Evolutionary conservation across 805 yeast genomes (phyloP).

Genomic region (Lachancea dasiensis): DNA sequence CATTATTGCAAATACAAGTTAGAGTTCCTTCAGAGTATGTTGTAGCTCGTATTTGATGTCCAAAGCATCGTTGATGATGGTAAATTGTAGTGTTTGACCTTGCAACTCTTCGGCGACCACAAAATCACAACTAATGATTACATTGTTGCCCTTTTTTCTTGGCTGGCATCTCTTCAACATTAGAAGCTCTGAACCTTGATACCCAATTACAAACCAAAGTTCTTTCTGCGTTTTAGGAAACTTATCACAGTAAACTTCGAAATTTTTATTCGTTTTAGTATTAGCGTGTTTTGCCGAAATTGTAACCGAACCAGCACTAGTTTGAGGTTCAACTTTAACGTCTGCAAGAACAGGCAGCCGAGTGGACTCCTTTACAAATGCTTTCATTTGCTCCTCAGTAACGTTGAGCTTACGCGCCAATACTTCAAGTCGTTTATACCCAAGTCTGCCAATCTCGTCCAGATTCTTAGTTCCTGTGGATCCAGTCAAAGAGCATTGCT

Average conservation of each 20-base stretch:
- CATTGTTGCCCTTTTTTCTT: constrained; percentile 28
- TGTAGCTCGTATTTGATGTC: constrained; percentile 42
- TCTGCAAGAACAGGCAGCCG: constrained; percentile 55
- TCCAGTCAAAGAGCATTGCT: constrained; percentile 17
- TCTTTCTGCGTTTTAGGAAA: constrained; percentile 91
- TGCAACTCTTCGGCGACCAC: constrained; percentile 44
- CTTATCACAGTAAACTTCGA: constrained; percentile 65
- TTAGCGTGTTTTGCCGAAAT: constrained; percentile 53
- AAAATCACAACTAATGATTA: constrained; percentile 37
- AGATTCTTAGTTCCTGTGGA: constrained; percentile 24
- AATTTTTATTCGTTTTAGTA: constrained; percentile 43
- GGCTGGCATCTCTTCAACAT: constrained; percentile 77
- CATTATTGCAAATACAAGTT: no score
- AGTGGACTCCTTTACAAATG: constrained; percentile 47
- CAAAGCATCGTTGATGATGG: constrained; percentile 61
- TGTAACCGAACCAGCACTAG: constrained; percentile 30
- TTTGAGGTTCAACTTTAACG: constrained; percentile 37
- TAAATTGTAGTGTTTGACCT: constrained; percentile 42
- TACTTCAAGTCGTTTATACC: constrained; percentile 25
- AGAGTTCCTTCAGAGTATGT: constrained; percentile 14
- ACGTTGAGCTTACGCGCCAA: constrained; percentile 26
- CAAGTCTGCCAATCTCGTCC: constrained; percentile 40
- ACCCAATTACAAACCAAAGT: constrained; percentile 79
- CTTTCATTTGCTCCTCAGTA: constrained; percentile 36
- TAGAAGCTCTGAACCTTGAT: constrained; percentile 46